phyloP scores from a whole-genome alignment of 1,139 yeast species.

The Blastobotrys persicus region DNA sequence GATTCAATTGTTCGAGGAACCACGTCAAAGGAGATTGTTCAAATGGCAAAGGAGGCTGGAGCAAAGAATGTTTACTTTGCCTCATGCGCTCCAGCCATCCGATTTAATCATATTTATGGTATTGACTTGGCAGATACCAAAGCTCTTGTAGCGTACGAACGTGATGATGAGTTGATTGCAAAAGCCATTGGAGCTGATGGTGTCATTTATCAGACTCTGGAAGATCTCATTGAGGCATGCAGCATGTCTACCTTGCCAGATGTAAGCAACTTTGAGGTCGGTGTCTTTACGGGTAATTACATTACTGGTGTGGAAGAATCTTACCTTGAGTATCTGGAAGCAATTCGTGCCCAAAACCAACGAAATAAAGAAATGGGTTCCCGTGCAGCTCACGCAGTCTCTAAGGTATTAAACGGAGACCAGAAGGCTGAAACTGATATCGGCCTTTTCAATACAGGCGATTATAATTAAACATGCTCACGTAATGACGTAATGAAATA shows the following conservation, averaged over 20 bases:
- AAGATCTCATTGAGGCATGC: constrained; percentile 82
- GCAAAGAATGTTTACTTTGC: constrained; percentile 92
- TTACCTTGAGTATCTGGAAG: constrained; percentile 78
- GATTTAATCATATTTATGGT: constrained; percentile 94
- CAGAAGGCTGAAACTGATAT: constrained; percentile 89
- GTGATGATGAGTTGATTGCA: constrained; percentile 71
- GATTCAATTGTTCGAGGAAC: constrained; percentile 98
- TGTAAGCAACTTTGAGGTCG: constrained; percentile 75
- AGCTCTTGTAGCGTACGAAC: constrained; percentile 85
- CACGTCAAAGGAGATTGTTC: constrained; percentile 91
- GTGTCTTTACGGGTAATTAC: constrained; percentile 95
- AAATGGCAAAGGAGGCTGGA: constrained; percentile 98
- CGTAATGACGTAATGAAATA: neutral
- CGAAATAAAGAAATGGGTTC: constrained; percentile 48
- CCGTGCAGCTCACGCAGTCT: constrained; percentile 35
- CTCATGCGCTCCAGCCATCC: constrained; percentile 95
- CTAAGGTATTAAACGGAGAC: constrained; percentile 48
- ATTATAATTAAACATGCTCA: constrained; percentile 41
- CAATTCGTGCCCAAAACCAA: constrained; percentile 78
- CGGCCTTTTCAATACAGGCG: constrained; percentile 86
- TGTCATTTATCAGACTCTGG: constrained; percentile 82
- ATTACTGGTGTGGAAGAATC: constrained; percentile 88
- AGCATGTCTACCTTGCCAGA: constrained; percentile 28
- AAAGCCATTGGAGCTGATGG: constrained; percentile 84
- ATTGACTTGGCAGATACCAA: constrained; percentile 94